Base-by-base conservation (phyloP, 2,329 filamentous ascomycete genomes). In the Neospermospora avenae region DNA sequence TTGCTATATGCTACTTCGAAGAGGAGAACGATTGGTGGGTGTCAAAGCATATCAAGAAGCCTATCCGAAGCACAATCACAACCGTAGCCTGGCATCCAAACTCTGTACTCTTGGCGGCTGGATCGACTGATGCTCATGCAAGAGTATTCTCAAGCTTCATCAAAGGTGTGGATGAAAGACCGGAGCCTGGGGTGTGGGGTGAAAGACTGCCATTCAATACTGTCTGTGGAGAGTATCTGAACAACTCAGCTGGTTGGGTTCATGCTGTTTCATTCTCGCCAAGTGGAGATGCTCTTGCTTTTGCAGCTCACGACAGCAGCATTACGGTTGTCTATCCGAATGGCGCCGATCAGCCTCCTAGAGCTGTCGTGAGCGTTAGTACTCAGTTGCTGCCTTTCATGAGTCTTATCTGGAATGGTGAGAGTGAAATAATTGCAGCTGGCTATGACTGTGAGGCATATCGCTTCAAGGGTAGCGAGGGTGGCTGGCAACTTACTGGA, bases 1-100 rank as follows among this genome's bases (percentile, higher is more conserved):
- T 99, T 71, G 92, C 95, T 42, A 84, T 98, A 69, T 99, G 95
- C 82, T 98, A 98, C 80, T 99, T 99, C 70, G 95, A 99, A 74
- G 91, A 96, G 75, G 95, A 99, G 77, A 97, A 99, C 77, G 93
- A 99, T 80, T 99, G 95, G 95, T 99, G 95, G 95, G 93, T 99
- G 44, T 97, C 93, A 39, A 99, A 99, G 82, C 95, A 99, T 77
- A 79, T 99, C 73, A 98, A 98, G 85, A 99, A 98, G 84, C 95
- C 95, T 20, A 96, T 99, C 71, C 90, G 93, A 68, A 96, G 92
- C 74, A 99, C 95, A 59, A 93, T 99, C 70, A 98, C 95, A 58
- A 92, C 90, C 16, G 86, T 99, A 46, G 88, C 89, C 59, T 99
- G 95, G 95, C 95, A 99, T 76, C 95, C 95, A 37, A 99, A 99